Evolutionary conservation across 2,329 filamentous ascomycete genomes (phyloP), one percentile per base, ranked within the genome.

Genomic region (Penicillium sp.): DNA sequence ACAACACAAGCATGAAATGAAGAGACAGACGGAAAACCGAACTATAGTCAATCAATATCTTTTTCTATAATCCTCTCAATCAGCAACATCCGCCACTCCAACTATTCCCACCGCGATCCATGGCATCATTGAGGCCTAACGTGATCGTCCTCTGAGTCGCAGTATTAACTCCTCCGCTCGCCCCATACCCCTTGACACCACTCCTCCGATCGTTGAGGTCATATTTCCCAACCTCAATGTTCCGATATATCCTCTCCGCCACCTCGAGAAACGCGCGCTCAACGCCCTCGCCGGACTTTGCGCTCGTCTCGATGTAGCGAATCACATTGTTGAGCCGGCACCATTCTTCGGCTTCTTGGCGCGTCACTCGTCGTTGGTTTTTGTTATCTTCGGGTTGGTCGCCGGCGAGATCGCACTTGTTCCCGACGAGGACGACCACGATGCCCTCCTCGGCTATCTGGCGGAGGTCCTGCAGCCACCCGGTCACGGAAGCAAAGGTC

Each of bases 401-500:
- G 4, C 42, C 38, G 59, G 71, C 61, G 43, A 97, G 79, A 74
- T 99, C 94, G 33, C 85, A 85, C 75, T 99, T 99, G 77, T 99
- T 99, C 43, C 94, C 94, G 5, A 99, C 94, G 5, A 99, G 78
- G 20, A 99, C 87, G 16, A 97, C 90, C 47, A 97, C 90, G 62
- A 97, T 97, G 67, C 94, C 90, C 23, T 94, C 90, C 74, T 97
- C 94, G 50, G 94, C 94, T 65, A 97, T 97, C 72, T 94, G 90
- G 43, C 91, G 86, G 62, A 99, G 81, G 76, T 99, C 94, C 67
- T 93, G 86, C 46, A 97, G 85, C 94, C 94, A 99, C 74, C 91
- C 87, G 30, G 90, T 95, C 55, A 90, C 93, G 66, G 93, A 91
- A 60, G 85, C 78, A 69, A 97, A 97, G 7, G 93, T 97, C 52